Conservation (phyloP, 257 asterid genomes). For the Parsonsia alboflavescens region DNA sequence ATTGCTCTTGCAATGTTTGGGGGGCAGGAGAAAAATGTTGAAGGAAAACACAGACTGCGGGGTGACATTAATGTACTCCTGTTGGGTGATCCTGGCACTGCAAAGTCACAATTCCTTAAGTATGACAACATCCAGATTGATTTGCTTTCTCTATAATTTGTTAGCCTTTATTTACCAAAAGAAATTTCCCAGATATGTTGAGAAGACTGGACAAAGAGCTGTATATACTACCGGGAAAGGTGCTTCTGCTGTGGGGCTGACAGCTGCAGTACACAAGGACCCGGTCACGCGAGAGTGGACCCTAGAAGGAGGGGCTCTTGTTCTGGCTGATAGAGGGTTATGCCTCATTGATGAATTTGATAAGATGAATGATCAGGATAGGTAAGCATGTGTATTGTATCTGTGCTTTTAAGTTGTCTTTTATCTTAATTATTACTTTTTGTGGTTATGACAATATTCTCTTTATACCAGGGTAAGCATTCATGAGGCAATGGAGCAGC, state of each 20-base stretch:
- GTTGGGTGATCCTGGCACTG: slow-evolving; percentile 98
- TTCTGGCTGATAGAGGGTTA: slow-evolving; percentile 97
- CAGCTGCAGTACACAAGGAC: slow-evolving; percentile 99
- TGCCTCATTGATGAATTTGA: slow-evolving; percentile 98
- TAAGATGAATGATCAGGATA: slow-evolving; percentile 98
- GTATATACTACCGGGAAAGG: slow-evolving; percentile 99
- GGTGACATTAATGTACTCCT: slow-evolving; percentile 96
- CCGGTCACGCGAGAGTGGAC: slow-evolving; percentile 99
- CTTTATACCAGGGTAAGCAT: slow-evolving; percentile 75
- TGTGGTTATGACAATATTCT: slow-evolving; percentile 17
- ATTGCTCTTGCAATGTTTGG: slow-evolving; percentile 98
- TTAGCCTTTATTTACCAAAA: slow-evolving; percentile 15
- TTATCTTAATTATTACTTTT: not conserved
- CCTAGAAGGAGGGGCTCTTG: slow-evolving; percentile 99
- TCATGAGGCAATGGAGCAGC: slow-evolving; percentile 99
- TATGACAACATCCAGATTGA: slow-evolving; percentile 31
- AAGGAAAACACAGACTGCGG: slow-evolving; percentile 87
- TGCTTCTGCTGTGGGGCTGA: slow-evolving; percentile 99
- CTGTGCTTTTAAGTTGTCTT: slow-evolving; percentile 9
- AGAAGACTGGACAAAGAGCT: slow-evolving; percentile 95
- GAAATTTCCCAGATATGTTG: slow-evolving; percentile 59
- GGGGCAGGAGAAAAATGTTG: slow-evolving; percentile 93
- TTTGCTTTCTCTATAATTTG: slow-evolving; percentile 12
- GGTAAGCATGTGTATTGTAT: slow-evolving; percentile 36
- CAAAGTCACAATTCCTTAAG: slow-evolving; percentile 98